These are phyloP conservation scores for Choanephora cucurbitarum DNA, from an alignment of 371 early-diverging fungal genomes.

Conservation along the genomic window DNA sequence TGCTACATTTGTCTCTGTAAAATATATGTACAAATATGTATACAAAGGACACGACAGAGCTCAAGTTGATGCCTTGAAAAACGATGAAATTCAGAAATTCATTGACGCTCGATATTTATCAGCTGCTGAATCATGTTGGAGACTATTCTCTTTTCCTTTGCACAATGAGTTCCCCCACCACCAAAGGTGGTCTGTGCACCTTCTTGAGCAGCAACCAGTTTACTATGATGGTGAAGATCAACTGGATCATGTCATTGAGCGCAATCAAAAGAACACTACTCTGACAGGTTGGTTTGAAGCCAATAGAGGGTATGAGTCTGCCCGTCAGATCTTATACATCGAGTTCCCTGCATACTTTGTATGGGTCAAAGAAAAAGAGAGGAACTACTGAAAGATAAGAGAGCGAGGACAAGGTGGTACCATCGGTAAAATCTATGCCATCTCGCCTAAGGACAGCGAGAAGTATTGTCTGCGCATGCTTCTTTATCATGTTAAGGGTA, in stretches of 20 bases:
- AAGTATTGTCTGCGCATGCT: conserved; percentile 22
- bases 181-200: conserved; percentile 21
- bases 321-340: background rate
- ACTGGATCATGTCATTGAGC: conserved; percentile 9
- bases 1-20: conserved; percentile 20
- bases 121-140: conserved; percentile 30
- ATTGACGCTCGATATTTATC: conserved; percentile 28
- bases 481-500: conserved; percentile 18
- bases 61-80: background rate
- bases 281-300: conserved; percentile 28
- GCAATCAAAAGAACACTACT: conserved; percentile 3
- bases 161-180: conserved; percentile 22
- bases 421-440: conserved; percentile 22
- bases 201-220: conserved; percentile 16
- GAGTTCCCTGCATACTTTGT: conserved; percentile 7
- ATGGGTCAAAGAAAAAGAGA: background rate
- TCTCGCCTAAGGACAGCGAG: conserved; percentile 22
- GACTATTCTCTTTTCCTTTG: conserved; percentile 27
- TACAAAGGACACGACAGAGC: conserved; percentile 37
- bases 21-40: conserved; percentile 43
- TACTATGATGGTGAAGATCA: conserved; percentile 11
- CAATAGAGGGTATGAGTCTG: background rate
- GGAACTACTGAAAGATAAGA: background rate
- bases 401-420: conserved; percentile 14
- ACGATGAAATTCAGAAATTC: conserved; percentile 24